These are phyloP conservation scores for Scutellaria baicalensis DNA, from an alignment of 257 asterid genomes.

Conservation along the genomic window DNA sequence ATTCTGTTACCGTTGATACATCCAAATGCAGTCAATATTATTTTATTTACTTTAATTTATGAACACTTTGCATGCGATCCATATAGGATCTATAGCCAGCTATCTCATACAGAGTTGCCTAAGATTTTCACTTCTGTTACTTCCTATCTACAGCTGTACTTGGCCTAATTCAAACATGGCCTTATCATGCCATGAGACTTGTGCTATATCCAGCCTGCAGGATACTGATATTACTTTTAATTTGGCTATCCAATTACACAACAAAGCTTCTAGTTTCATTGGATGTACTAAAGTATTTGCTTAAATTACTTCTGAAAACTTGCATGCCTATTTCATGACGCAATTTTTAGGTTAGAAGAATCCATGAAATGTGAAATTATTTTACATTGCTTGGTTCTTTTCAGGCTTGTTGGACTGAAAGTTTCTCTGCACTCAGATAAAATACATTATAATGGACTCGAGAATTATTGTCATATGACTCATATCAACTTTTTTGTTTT, in stretches of 20 bases:
- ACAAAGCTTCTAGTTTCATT: background rate
- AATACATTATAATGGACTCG: background rate
- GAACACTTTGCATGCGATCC: background rate
- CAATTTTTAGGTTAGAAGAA: background rate
- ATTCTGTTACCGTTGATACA: background rate
- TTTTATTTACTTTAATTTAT: background rate
- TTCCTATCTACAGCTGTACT: background rate
- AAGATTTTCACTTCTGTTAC: background rate
- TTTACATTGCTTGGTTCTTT: background rate
- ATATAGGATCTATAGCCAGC: background rate
- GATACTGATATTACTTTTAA: background rate
- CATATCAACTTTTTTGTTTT: background rate
- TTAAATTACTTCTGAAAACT: background rate
- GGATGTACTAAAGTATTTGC: background rate
- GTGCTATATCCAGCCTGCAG: background rate
- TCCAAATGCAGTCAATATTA: background rate
- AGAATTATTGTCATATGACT: background rate
- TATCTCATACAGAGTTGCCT: background rate
- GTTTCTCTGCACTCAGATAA: background rate
- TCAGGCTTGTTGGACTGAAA: conserved; percentile 6
- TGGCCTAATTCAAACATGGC: background rate
- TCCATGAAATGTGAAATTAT: background rate
- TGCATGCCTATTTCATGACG: background rate
- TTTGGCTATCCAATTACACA: background rate
- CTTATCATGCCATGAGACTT: background rate